Evolutionary conservation across 495 filamentous ascomycete genomes (phyloP).

Genomic region (Neurospora sp.): DNA sequence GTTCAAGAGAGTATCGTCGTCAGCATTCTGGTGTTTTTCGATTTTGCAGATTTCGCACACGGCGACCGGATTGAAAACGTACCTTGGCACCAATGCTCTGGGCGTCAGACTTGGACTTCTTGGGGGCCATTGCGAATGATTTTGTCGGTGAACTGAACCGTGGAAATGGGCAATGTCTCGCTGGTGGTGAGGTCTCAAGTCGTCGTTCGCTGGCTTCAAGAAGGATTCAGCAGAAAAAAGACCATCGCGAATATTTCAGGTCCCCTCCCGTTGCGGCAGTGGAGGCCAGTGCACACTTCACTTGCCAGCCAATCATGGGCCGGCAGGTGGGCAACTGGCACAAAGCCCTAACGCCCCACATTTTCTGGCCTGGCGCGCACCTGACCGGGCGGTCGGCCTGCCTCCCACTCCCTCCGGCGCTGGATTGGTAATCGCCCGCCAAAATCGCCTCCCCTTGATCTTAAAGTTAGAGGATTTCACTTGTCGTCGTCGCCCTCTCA

Average conservation of each 20-base stretch:
- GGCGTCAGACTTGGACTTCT: constrained; percentile 88
- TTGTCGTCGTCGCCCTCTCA: constrained; percentile 23
- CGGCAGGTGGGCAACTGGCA: background rate
- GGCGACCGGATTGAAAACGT: background rate
- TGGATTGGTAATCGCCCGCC: constrained; percentile 26
- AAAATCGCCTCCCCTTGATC: constrained; percentile 29
- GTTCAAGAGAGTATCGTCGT: constrained; percentile 3
- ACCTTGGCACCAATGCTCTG: constrained; percentile 79
- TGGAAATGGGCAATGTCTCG: background rate
- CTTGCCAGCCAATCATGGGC: background rate
- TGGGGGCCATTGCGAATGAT: constrained; percentile 63
- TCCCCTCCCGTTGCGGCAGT: background rate
- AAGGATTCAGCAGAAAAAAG: constrained; percentile 5
- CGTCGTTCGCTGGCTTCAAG: constrained; percentile 11
- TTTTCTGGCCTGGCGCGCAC: constrained; percentile 5
- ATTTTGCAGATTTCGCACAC: background rate
- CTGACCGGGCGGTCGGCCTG: background rate
- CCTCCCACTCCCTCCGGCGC: constrained; percentile 14
- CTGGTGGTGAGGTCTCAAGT: background rate
- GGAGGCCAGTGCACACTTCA: background rate
- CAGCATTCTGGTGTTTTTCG: background rate
- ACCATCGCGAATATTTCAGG: background rate
- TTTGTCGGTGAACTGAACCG: constrained; percentile 4
- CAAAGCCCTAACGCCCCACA: constrained; percentile 38
- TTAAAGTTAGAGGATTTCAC: constrained; percentile 24